Conservation (phyloP, 192 early-diverging fungal genomes). For the Lobosporangium transversale region DNA sequence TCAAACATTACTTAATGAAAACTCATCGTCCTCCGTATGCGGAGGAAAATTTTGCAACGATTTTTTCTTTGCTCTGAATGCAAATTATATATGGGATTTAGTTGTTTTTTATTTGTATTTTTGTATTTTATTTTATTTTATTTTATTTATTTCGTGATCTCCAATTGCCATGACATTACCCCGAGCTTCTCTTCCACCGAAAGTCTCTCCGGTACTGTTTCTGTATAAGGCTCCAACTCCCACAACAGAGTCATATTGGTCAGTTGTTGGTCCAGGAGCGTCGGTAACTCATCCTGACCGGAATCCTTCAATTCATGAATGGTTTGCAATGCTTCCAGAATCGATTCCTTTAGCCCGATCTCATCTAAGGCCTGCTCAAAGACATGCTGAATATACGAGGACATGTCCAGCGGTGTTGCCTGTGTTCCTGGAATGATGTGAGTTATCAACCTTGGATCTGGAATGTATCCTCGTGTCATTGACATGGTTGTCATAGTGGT, state of each 20-base stretch:
- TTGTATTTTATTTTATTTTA: no score
- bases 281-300: slow-evolving; percentile 34
- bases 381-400: slow-evolving; percentile 18
- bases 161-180: slow-evolving; percentile 43
- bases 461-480: slow-evolving; percentile 20
- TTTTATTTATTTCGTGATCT: slow-evolving; percentile 34
- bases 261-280: slow-evolving; percentile 38
- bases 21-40: no score
- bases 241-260: slow-evolving; percentile 38
- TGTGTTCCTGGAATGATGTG: slow-evolving; percentile 24
- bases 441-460: slow-evolving; percentile 12
- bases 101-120: no score
- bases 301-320: slow-evolving; percentile 36
- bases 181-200: slow-evolving; percentile 19
- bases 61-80: neutral
- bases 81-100: neutral
- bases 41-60: no score
- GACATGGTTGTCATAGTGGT: neutral
- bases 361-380: slow-evolving; percentile 35
- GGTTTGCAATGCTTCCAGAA: slow-evolving; percentile 37
- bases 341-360: slow-evolving; percentile 32
- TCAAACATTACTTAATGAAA: no score
- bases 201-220: slow-evolving; percentile 35
- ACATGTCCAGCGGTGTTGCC: slow-evolving; percentile 28
- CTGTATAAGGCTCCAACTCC: slow-evolving; percentile 48